Conservation (phyloP, 2,329 filamentous ascomycete species). For the Aspergillus sp. region DNA sequence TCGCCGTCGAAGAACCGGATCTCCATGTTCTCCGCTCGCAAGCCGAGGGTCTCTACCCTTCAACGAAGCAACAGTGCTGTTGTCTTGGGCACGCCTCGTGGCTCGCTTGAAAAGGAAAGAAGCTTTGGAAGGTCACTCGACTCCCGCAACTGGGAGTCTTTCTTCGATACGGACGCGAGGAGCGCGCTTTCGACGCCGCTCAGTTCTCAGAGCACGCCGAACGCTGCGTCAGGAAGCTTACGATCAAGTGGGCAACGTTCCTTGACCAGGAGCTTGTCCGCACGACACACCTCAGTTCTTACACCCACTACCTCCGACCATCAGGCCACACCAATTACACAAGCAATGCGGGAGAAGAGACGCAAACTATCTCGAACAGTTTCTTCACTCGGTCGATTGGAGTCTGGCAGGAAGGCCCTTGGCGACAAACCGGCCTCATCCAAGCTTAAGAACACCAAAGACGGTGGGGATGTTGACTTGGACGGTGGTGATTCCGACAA, state of each 20-base stretch:
- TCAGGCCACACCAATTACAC: constrained; percentile 56
- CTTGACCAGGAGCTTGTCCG: constrained; percentile 55
- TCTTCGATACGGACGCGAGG: constrained; percentile 78
- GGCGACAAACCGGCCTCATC: constrained; percentile 44
- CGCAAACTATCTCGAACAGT: constrained; percentile 63
- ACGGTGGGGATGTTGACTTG: constrained; percentile 47
- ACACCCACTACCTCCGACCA: constrained; percentile 45
- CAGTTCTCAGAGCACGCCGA: constrained; percentile 69
- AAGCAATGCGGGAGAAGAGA: constrained; percentile 57
- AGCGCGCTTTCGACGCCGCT: constrained; percentile 81
- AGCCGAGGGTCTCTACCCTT: constrained; percentile 58
- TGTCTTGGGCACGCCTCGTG: constrained; percentile 61
- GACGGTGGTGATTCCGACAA: constrained; percentile 82
- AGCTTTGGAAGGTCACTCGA: constrained; percentile 79
- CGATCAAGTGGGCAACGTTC: constrained; percentile 68
- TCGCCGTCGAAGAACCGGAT: constrained; percentile 64
- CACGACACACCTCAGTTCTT: constrained; percentile 54
- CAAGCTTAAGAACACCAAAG: constrained; percentile 36
- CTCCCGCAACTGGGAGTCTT: constrained; percentile 88
- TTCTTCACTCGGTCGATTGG: constrained; percentile 67
- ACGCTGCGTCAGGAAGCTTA: constrained; percentile 76
- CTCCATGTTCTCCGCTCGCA: constrained; percentile 53
- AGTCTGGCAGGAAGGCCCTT: constrained; percentile 46
- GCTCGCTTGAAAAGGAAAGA: constrained; percentile 56
- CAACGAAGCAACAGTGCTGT: constrained; percentile 74